These are phyloP conservation scores for Uronychia binucleata DNA, from an alignment of 73 alveolate genomes.

Conservation along the genomic window DNA sequence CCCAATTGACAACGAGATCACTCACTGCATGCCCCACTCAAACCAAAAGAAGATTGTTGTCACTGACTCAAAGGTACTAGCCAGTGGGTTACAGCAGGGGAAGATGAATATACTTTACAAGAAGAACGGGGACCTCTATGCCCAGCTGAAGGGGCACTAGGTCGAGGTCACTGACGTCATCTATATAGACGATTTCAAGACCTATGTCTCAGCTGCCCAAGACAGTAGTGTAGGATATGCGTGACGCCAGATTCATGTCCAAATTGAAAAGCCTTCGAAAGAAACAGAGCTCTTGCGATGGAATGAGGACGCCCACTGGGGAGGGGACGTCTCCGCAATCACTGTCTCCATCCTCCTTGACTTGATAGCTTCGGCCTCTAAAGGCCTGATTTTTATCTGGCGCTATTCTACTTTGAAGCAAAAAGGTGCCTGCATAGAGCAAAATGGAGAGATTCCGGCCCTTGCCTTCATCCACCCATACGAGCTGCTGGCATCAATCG, in stretches of 20 bases:
- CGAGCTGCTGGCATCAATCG: too few species aligned
- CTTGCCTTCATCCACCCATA: too few species aligned
- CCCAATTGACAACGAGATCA: background rate
- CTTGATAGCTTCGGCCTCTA: background rate
- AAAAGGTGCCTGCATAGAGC: background rate
- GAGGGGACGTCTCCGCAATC: background rate
- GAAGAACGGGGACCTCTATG: background rate
- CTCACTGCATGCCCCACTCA: conserved; percentile 1
- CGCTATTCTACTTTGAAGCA: background rate
- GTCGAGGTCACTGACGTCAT: background rate
- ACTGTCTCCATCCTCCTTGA: background rate
- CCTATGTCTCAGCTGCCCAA: background rate
- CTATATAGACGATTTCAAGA: background rate
- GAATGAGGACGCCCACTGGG: background rate
- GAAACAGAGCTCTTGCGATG: background rate
- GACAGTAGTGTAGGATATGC: background rate
- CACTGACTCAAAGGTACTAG: background rate
- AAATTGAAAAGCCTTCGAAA: background rate
- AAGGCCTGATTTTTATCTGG: background rate
- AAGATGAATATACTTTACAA: too few species aligned
- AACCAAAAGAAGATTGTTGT: background rate
- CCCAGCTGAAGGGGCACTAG: background rate
- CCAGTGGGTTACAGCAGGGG: too few species aligned
- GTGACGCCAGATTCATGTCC: background rate
- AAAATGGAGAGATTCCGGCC: too few species aligned